Percentiles rank a stretch among this genome's conserved stretches.
These are phyloP conservation scores for Mikania micrantha DNA, from an alignment of 129 eudicot species.

Conservation along the genomic window DNA sequence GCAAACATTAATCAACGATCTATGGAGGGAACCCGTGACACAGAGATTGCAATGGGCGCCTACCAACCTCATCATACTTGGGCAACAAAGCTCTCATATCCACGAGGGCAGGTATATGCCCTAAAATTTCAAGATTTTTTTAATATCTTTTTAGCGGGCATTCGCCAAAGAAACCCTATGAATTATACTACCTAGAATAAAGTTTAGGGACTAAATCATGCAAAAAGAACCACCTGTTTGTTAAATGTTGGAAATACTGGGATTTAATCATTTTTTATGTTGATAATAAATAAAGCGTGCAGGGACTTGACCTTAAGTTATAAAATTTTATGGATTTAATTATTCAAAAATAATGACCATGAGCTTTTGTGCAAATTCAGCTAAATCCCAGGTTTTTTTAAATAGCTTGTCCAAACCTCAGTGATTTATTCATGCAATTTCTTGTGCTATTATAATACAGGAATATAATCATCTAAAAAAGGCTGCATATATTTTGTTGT, in stretches of 20 bases:
- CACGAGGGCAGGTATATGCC: slow-evolving; percentile 67
- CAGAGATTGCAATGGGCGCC: slow-evolving; percentile 99
- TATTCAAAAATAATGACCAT: neutral
- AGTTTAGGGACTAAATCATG: neutral
- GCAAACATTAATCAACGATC: slow-evolving; percentile 96
- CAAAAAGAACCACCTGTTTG: neutral
- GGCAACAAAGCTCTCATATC: slow-evolving; percentile 53
- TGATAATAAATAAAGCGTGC: no score
- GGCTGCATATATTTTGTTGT: neutral
- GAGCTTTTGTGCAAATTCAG: neutral
- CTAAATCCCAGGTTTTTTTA: neutral
- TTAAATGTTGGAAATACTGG: neutral
- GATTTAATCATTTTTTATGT: neutral
- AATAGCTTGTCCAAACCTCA: neutral
- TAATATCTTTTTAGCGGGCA: neutral
- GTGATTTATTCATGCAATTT: neutral
- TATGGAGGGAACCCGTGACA: slow-evolving; percentile 92
- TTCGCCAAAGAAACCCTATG: neutral
- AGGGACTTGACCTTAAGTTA: no score
- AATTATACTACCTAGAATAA: neutral
- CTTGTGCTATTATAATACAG: neutral
- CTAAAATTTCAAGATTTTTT: neutral
- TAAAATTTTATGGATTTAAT: no score
- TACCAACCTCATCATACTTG: slow-evolving; percentile 89
- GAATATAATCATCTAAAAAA: neutral